Evolutionary conservation across 495 filamentous ascomycete genomes (phyloP).

Genomic region (Penicillium roqueforti): DNA sequence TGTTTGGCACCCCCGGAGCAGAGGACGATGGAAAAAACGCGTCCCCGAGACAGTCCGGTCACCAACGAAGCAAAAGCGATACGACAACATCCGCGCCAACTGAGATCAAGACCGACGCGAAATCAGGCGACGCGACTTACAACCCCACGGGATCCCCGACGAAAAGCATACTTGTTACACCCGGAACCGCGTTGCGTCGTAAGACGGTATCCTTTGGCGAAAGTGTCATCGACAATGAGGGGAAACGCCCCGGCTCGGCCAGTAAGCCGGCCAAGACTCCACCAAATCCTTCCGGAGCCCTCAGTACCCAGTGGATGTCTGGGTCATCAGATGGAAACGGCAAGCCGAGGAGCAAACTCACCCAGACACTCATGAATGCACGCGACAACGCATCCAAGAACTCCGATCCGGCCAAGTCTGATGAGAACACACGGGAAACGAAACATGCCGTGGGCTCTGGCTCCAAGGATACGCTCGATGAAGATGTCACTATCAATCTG

Average conservation of each 20-base stretch:
- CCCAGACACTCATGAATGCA: constrained; percentile 43
- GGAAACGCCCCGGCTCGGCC: constrained; percentile 37
- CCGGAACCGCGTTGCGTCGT: constrained; percentile 72
- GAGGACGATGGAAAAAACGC: constrained; percentile 29
- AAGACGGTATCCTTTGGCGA: constrained; percentile 91
- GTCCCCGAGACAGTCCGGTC: constrained; percentile 18
- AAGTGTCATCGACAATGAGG: constrained; percentile 60
- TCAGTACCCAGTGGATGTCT: constrained; percentile 61
- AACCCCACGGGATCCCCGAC: constrained; percentile 55
- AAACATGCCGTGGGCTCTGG: constrained; percentile 5
- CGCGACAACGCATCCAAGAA: constrained; percentile 35
- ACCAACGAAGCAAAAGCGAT: constrained; percentile 24
- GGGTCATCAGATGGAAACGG: constrained; percentile 48
- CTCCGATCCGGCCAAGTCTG: constrained; percentile 15
- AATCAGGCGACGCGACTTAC: constrained; percentile 24
- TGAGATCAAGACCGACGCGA: constrained; percentile 25
- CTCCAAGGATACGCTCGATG: constrained; percentile 33
- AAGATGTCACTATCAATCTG: constrained; percentile 67
- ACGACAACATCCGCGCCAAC: constrained; percentile 17
- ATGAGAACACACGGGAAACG: constrained; percentile 13
- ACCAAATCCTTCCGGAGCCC: constrained; percentile 50
- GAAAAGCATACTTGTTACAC: constrained; percentile 84
- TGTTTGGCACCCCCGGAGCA: constrained; percentile 80
- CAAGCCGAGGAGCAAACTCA: constrained; percentile 44
- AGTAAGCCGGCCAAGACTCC: constrained; percentile 32